Percentiles rank a stretch among this genome's conserved stretches.
phyloP scores from a whole-genome alignment of 345 rosid species.

The Eucalyptus decipiens region DNA sequence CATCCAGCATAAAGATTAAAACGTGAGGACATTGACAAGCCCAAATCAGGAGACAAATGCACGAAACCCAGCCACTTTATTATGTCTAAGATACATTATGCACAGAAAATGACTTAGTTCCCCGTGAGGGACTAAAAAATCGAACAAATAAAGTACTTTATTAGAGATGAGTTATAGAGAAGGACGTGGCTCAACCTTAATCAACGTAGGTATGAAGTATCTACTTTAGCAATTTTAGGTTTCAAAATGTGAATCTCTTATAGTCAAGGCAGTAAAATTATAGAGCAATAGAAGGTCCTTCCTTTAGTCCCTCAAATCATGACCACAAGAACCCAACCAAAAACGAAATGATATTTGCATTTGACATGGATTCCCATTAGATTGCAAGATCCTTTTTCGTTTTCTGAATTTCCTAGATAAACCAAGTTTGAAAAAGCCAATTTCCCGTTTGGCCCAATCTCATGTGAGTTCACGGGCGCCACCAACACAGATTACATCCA shows the following conservation, averaged over 20 bases:
- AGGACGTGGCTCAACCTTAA: too few species aligned
- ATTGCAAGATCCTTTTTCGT: not conserved
- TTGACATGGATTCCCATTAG: not conserved
- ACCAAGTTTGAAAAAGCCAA: not conserved
- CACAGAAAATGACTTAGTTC: not conserved
- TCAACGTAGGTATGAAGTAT: too few species aligned
- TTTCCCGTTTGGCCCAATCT: not conserved
- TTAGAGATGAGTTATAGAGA: too few species aligned
- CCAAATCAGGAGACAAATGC: not conserved
- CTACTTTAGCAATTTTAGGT: too few species aligned
- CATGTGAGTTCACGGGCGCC: not conserved
- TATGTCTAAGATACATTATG: not conserved
- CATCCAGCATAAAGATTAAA: not conserved
- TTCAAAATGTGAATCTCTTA: too few species aligned
- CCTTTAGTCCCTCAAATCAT: too few species aligned
- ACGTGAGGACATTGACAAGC: not conserved
- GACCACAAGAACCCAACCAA: too few species aligned
- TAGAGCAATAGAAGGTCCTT: too few species aligned
- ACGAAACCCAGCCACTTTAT: not conserved
- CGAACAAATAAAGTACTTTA: too few species aligned
- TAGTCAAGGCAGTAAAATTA: too few species aligned
- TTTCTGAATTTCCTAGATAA: not conserved
- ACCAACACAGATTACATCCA: not conserved
- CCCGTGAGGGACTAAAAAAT: too few species aligned
- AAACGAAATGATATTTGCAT: not conserved